Base-by-base conservation (phyloP, 192 early-diverging fungal species). In the Diversispora eburnea region DNA sequence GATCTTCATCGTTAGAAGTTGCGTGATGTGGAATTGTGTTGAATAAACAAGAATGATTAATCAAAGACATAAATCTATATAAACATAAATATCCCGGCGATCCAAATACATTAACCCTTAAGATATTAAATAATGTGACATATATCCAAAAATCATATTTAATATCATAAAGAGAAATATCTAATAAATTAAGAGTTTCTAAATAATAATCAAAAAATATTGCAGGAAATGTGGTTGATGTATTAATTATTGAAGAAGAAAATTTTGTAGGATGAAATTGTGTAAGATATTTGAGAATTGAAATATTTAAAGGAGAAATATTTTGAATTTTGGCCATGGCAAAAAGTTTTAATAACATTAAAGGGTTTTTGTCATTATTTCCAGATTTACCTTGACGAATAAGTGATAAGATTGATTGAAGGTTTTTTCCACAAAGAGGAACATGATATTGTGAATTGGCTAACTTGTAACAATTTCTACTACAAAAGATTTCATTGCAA, bases 141-240 rank as follows among this genome's bases (percentile, higher is more conserved):
- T 56, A 70, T 15, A 57, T 19, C 68, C 55, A 70, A 57, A 55
- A 70, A 57, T 70, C 68, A 70, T 39, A 57, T 13, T 46, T 39
- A n/a, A 70, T 22, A 20, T 43, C 51, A 70, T 48, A 57, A 42
- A 6, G 52, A 1, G 68, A 70, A 57, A 70, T 57, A 41, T 58
- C 55, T 15, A 57, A 12, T 17, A 70, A 41, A 8, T 19, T 3
- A 20, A 70, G 55, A 17, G 39, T 58, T 8, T 8, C n/a, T 8
- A 51, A 33, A 51, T 67, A 67, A 52, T 25, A 46, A 13, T 62
- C 39, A 62, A 39, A 43, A 43, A 41, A 62, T 49, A 49, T 49
- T 49, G 48, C 7, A 10, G 48, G 48, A 8, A 22, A 59, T 8
- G 8, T 17, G 8, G 17, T 1, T 25, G 0, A 19, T 9, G 46